These are phyloP conservation scores for Elongisporangium senticosum DNA, from an alignment of 352 stramenopile species.

Conservation along the genomic window DNA sequence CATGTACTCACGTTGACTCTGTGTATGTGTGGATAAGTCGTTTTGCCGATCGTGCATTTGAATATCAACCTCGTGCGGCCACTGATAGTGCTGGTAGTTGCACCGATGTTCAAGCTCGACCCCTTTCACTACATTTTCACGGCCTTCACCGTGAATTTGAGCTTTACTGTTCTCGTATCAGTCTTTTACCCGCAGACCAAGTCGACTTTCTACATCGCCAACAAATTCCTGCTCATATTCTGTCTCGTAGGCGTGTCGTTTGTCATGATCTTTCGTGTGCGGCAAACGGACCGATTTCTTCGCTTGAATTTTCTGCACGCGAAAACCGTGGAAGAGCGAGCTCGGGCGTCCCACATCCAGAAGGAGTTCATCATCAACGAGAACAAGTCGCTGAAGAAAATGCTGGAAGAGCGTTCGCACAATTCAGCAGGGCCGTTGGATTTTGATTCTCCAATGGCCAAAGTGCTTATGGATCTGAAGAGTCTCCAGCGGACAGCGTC, in stretches of 20 bases:
- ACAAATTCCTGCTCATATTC: slow-evolving; percentile 74
- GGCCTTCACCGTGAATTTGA: slow-evolving; percentile 56
- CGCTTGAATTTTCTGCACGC: slow-evolving; percentile 73
- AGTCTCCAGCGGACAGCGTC: slow-evolving; percentile 57
- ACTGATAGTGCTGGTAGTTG: slow-evolving; percentile 50
- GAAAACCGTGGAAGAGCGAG: slow-evolving; percentile 63
- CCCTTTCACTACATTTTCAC: slow-evolving; percentile 66
- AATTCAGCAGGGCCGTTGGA: slow-evolving; percentile 39
- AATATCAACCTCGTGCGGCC: slow-evolving; percentile 68
- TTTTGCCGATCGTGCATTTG: slow-evolving; percentile 59
- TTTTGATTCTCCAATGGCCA: slow-evolving; percentile 77
- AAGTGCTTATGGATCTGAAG: slow-evolving; percentile 73
- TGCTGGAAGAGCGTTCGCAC: slow-evolving; percentile 55
- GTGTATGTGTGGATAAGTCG: slow-evolving; percentile 15
- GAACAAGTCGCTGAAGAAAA: slow-evolving; percentile 80
- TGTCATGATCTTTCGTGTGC: slow-evolving; percentile 58
- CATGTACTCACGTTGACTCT: neutral
- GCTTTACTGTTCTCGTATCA: slow-evolving; percentile 59
- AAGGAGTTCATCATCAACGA: slow-evolving; percentile 83
- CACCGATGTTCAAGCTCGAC: slow-evolving; percentile 71
- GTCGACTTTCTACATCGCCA: slow-evolving; percentile 51
- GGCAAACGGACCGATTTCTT: slow-evolving; percentile 70
- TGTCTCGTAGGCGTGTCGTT: slow-evolving; percentile 43
- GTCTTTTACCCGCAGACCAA: slow-evolving; percentile 54
- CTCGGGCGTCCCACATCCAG: slow-evolving; percentile 55